phyloP scores from a whole-genome alignment of 306 rosid genomes.

The Malus asiatica region DNA sequence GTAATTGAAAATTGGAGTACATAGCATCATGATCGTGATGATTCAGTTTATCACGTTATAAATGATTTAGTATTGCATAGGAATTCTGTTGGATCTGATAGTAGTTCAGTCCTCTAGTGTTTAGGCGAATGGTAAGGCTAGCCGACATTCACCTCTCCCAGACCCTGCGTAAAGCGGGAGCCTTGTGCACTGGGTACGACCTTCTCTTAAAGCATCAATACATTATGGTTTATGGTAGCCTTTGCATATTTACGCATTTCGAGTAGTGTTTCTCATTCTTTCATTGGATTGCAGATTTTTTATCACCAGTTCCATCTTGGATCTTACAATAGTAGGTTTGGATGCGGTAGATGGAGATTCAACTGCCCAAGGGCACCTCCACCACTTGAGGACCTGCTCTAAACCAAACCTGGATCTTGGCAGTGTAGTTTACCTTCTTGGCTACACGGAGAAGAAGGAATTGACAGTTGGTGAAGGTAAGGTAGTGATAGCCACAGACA shows the following conservation, averaged over 20 bases:
- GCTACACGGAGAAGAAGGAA: slow-evolving; percentile 67
- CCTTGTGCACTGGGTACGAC: no score
- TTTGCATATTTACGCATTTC: slow-evolving; percentile 2
- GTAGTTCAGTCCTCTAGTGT: not conserved
- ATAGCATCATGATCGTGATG: not conserved
- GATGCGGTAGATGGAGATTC: slow-evolving; percentile 83
- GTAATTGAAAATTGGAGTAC: not conserved
- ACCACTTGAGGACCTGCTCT: slow-evolving; percentile 65
- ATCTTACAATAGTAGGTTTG: slow-evolving; percentile 94
- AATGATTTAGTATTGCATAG: not conserved
- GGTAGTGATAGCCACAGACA: slow-evolving; percentile 94
- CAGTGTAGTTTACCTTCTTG: slow-evolving; percentile 80
- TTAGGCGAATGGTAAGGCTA: not conserved
- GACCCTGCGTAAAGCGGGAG: no score
- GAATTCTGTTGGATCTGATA: not conserved
- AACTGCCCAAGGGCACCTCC: slow-evolving; percentile 59
- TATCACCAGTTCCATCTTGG: slow-evolving; percentile 87
- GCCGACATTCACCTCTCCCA: no score
- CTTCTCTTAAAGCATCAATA: not conserved
- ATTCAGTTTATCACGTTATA: not conserved
- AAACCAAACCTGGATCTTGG: slow-evolving; percentile 86
- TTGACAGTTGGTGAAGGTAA: slow-evolving; percentile 82
- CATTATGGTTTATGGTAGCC: not conserved
- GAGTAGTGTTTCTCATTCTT: slow-evolving; percentile 1
- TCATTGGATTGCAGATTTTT: slow-evolving; percentile 76